phyloP scores from a whole-genome alignment of 257 asterid species.

The Verbascum thapsus region DNA sequence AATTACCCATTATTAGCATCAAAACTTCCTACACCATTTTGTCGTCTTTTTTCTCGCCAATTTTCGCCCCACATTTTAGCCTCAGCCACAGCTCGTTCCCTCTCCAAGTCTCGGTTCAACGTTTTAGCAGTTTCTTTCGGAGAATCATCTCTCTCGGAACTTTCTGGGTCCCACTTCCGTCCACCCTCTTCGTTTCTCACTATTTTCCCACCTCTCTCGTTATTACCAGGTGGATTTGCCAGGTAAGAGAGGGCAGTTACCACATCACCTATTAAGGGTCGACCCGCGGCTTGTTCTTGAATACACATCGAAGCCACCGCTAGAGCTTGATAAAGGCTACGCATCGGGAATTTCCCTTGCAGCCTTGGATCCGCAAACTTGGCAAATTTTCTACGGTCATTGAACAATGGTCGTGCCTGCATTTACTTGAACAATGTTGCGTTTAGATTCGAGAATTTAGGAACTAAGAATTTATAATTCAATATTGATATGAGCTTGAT shows the following conservation, averaged over 20 bases:
- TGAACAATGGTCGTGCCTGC: slow-evolving; percentile 91
- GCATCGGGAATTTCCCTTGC: slow-evolving; percentile 84
- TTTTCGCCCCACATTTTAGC: slow-evolving; percentile 99
- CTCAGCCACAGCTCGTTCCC: slow-evolving; percentile 97
- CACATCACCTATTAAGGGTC: slow-evolving; percentile 92
- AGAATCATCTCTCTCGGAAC: slow-evolving; percentile 79
- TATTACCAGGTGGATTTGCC: slow-evolving; percentile 60
- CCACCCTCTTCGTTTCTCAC: slow-evolving; percentile 74
- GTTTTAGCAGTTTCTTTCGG: slow-evolving; percentile 69
- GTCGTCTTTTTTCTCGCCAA: slow-evolving; percentile 82
- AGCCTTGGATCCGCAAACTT: slow-evolving; percentile 84
- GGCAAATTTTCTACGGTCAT: slow-evolving; percentile 81
- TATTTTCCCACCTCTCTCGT: slow-evolving; percentile 54
- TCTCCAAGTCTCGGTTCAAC: slow-evolving; percentile 70
- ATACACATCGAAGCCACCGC: slow-evolving; percentile 99
- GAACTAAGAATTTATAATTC: too few relatives aligned
- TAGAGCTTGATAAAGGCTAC: slow-evolving; percentile 94
- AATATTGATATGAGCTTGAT: too few relatives aligned
- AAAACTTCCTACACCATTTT: slow-evolving; percentile 63
- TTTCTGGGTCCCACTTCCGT: slow-evolving; percentile 79
- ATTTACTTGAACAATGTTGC: too few relatives aligned
- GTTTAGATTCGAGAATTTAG: too few relatives aligned
- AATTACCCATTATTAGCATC: slow-evolving; percentile 58
- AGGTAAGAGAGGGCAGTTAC: slow-evolving; percentile 95
- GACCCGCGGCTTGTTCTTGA: slow-evolving; percentile 97